Evolutionary conservation across 257 asterid species (phyloP).

Genomic region (Fraxinus excelsior): DNA sequence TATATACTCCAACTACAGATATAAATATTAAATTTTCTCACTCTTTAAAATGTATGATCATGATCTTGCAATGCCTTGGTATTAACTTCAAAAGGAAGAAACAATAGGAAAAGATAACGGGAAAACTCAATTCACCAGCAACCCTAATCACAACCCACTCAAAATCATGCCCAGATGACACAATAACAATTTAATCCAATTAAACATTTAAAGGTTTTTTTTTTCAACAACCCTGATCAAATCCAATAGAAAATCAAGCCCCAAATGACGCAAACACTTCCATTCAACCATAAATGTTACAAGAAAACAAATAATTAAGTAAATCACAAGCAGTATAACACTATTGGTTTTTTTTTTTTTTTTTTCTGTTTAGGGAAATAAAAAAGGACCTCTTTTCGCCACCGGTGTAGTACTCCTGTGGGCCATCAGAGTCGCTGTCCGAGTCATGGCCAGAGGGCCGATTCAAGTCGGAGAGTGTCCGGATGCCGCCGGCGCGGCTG

Average conservation of each 20-base stretch:
- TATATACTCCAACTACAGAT: no score
- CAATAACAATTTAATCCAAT: neutral
- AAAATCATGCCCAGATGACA: neutral
- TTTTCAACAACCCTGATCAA: neutral
- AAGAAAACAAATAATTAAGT: neutral
- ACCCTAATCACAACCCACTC: neutral
- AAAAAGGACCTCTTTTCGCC: slow-evolving; percentile 85
- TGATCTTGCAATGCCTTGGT: neutral
- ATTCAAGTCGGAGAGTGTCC: slow-evolving; percentile 92
- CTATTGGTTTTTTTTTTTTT: no score
- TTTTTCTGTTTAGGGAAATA: neutral
- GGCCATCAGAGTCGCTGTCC: slow-evolving; percentile 73
- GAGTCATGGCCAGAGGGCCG: slow-evolving; percentile 75
- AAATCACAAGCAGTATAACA: neutral
- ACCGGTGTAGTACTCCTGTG: slow-evolving; percentile 93
- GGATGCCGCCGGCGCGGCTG: slow-evolving; percentile 72
- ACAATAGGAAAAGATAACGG: neutral
- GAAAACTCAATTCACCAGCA: neutral
- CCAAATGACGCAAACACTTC: neutral
- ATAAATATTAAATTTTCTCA: neutral
- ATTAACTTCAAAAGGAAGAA: neutral
- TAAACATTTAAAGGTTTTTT: neutral
- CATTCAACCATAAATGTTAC: neutral
- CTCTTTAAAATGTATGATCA: no score
- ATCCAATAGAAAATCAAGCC: neutral